These are phyloP conservation scores for Starmerella riodocensis DNA, from an alignment of 805 yeast genomes.

Conservation along the genomic window DNA sequence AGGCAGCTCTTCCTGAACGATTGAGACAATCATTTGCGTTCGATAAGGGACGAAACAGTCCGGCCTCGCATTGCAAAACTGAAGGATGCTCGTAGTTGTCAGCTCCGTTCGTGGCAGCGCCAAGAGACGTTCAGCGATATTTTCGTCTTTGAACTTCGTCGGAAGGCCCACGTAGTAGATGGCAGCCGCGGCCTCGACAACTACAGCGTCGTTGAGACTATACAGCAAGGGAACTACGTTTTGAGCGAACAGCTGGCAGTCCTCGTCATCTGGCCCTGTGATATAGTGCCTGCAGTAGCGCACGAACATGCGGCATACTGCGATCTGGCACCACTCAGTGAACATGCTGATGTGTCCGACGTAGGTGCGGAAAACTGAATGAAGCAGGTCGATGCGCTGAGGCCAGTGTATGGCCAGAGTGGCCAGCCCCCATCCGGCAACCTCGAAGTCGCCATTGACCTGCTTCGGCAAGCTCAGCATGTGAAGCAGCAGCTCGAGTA, in stretches of 20 bases:
- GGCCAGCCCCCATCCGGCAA: constrained; percentile 55
- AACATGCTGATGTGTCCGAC: constrained; percentile 38
- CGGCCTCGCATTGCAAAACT: constrained; percentile 27
- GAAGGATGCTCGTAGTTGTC: constrained; percentile 38
- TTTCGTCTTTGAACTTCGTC: constrained; percentile 34
- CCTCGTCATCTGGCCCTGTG: constrained; percentile 44
- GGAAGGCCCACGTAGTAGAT: constrained; percentile 48
- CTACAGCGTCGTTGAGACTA: constrained; percentile 45
- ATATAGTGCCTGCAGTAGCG: constrained; percentile 53
- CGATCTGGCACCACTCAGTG: constrained; percentile 61
- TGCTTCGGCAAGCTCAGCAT: constrained; percentile 46
- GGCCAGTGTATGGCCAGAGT: constrained; percentile 43
- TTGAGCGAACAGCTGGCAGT: constrained; percentile 42
- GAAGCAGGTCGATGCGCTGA: constrained; percentile 51
- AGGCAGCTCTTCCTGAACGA: constrained; percentile 42
- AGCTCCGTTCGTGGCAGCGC: constrained; percentile 31
- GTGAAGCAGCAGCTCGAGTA: constrained; percentile 37
- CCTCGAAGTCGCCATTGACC: constrained; percentile 36
- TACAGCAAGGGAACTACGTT: constrained; percentile 36
- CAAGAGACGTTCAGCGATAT: constrained; percentile 39
- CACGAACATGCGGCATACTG: constrained; percentile 47
- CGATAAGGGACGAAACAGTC: constrained; percentile 27
- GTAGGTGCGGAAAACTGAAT: constrained; percentile 51
- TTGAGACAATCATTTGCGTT: constrained; percentile 31
- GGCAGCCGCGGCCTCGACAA: constrained; percentile 47